Base-by-base conservation (phyloP, 2,329 filamentous ascomycete species). In the Tolypocladium guangdongense region DNA sequence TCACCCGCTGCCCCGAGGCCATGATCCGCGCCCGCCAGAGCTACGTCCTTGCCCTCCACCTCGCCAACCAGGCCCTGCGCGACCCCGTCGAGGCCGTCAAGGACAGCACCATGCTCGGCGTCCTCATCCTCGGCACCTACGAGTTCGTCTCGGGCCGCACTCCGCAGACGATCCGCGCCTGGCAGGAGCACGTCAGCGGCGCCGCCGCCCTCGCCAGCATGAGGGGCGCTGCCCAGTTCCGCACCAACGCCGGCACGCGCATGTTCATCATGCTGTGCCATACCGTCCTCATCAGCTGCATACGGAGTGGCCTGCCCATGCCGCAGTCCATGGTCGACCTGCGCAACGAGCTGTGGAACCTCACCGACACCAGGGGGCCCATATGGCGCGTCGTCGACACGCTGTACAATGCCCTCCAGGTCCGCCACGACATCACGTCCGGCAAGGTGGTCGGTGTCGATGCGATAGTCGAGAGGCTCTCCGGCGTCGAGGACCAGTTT, bases 211-310 rank as follows among this genome's bases (percentile, higher is more conserved):
- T 82, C 24, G 74, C 78, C 10, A 71, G 68, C 51, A 68, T 80
- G 57, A 72, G 78, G 50, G 78, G 78, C 20, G 59, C 66, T 11
- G 65, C 64, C 3, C 77, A 78, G 55, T 74, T 81, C 57, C 63
- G 60, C 39, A 75, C 72, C 12, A 64, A 64, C 43, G 71, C 71
- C 2, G 77, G 78, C 4, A 66, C 71, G 38, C 68, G 74, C 52
- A 76, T 81, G 74, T 81, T 81, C 59, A 67, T 75, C 53, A 78
- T 80, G 72, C 68, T 80, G 33, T 76, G 70, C 35, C 72, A 79
- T 52, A 74, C 71, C 52, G 70, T 78, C 36, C 66, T 79, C 54
- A 74, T 80, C 56, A 76, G 72, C 58, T 80, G 77, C 60, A 70
- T 79, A 30, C 76, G 78, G 56, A 71, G 70, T 50, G 71, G 73